These are phyloP conservation scores for Lenzites betulinus DNA, from an alignment of 768 basidiomycete species.

Conservation along the genomic window DNA sequence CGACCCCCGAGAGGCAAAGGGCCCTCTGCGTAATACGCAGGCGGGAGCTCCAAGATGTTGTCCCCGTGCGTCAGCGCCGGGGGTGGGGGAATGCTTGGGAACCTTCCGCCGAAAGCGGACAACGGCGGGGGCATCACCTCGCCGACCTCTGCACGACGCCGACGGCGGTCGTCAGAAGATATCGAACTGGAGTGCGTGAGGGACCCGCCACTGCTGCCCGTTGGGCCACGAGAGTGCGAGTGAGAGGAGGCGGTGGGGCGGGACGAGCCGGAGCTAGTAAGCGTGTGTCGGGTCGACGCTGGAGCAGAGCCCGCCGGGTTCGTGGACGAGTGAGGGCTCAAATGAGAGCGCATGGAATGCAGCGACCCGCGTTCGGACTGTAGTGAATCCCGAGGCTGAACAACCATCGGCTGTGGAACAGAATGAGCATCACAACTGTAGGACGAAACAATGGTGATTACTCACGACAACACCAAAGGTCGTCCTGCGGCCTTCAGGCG, in stretches of 20 bases:
- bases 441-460: constrained; percentile 20
- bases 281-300: constrained; percentile 45
- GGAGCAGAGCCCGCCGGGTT: constrained; percentile 54
- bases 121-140: constrained; percentile 32
- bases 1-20: constrained; percentile 3
- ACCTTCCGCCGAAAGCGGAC: constrained; percentile 29
- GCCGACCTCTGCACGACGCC: constrained; percentile 20
- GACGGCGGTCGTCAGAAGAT: constrained; percentile 52
- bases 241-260: constrained; percentile 44
- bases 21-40: constrained; percentile 9
- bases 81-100: constrained; percentile 9
- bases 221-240: constrained; percentile 39
- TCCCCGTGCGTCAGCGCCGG: constrained; percentile 3
- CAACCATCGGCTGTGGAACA: constrained; percentile 42
- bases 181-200: constrained; percentile 54
- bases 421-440: neutral
- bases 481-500: constrained; percentile 39
- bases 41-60: neutral
- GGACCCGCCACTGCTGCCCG: constrained; percentile 32
- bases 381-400: constrained; percentile 43
- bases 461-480: constrained; percentile 67
- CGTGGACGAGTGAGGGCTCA: constrained; percentile 43
- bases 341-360: constrained; percentile 61
- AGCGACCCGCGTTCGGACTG: constrained; percentile 67
- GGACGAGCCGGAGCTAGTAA: constrained; percentile 55